phyloP scores from a whole-genome alignment of 1,284 basidiomycete genomes.

The Fomitopsis palustris region DNA sequence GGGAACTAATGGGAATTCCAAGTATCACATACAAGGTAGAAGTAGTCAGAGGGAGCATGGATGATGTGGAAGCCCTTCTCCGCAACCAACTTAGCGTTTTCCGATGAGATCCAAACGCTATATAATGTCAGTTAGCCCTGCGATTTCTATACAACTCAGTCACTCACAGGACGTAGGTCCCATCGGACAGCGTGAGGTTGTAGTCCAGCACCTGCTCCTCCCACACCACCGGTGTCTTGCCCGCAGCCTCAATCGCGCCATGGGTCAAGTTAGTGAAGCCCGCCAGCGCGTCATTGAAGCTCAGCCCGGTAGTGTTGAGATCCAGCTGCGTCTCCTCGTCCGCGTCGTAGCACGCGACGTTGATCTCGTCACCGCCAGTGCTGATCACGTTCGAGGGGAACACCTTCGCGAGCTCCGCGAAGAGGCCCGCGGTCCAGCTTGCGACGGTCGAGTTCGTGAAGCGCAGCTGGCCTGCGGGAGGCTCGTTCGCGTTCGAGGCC shows the following conservation, averaged over 20 bases:
- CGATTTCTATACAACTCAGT: not conserved
- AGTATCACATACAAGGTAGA: constrained; percentile 49
- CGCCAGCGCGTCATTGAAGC: constrained; percentile 61
- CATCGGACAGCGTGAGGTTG: constrained; percentile 56
- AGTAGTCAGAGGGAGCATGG: constrained; percentile 53
- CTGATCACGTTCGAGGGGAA: constrained; percentile 65
- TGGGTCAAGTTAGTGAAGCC: constrained; percentile 59
- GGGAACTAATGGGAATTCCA: not conserved
- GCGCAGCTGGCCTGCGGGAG: constrained; percentile 80
- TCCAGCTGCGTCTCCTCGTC: constrained; percentile 57
- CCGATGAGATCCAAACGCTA: constrained; percentile 56
- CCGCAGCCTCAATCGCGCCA: constrained; percentile 34
- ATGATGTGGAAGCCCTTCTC: constrained; percentile 47
- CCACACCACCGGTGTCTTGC: constrained; percentile 70
- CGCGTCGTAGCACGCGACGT: constrained; percentile 61
- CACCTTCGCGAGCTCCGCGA: constrained; percentile 38
- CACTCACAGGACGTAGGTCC: constrained; percentile 68
- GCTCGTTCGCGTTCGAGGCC: constrained; percentile 65
- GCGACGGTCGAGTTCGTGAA: constrained; percentile 45
- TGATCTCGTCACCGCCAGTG: constrained; percentile 85
- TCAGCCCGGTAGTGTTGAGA: constrained; percentile 45
- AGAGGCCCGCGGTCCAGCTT: constrained; percentile 44
- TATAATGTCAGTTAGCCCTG: not conserved
- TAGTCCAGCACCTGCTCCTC: constrained; percentile 73
- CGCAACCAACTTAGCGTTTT: constrained; percentile 41